phyloP scores from a whole-genome alignment of 768 basidiomycete genomes.

The Lactifluus piperatus region DNA sequence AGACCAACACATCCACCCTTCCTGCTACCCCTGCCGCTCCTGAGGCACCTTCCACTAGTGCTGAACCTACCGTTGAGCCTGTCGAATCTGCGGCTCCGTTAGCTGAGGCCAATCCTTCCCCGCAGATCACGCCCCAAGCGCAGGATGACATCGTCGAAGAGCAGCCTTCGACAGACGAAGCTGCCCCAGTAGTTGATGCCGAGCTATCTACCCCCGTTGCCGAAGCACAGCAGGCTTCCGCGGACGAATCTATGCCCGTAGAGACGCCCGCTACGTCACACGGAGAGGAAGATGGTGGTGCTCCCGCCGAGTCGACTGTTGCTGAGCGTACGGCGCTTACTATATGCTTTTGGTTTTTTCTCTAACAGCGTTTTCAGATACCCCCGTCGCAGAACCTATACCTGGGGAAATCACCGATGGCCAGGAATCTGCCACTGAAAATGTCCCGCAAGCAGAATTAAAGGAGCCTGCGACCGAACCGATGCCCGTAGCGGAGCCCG shows the following conservation, averaged over 20 bases:
- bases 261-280: not conserved
- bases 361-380: conserved; percentile 3
- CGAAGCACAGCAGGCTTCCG: not conserved
- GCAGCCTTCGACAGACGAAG: not conserved
- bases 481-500: not conserved
- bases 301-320: not conserved
- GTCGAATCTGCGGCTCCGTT: not conserved
- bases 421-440: not conserved
- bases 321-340: conserved; percentile 2
- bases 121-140: not conserved
- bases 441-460: not conserved
- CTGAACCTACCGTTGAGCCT: not conserved
- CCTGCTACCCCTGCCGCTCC: not conserved
- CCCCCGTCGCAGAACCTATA: not conserved
- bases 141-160: conserved; percentile 3
- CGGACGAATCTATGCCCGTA: not conserved
- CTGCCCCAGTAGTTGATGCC: not conserved
- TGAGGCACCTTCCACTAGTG: not conserved
- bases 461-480: not conserved
- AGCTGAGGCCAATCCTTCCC: not conserved
- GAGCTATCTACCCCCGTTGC: not conserved
- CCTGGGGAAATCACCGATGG: not conserved
- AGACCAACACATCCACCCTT: not conserved
- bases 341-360: not conserved
- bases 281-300: not conserved